Evolutionary conservation across 2,329 filamentous ascomycete species (phyloP).

Genomic region (Calonectria pauciramosa): DNA sequence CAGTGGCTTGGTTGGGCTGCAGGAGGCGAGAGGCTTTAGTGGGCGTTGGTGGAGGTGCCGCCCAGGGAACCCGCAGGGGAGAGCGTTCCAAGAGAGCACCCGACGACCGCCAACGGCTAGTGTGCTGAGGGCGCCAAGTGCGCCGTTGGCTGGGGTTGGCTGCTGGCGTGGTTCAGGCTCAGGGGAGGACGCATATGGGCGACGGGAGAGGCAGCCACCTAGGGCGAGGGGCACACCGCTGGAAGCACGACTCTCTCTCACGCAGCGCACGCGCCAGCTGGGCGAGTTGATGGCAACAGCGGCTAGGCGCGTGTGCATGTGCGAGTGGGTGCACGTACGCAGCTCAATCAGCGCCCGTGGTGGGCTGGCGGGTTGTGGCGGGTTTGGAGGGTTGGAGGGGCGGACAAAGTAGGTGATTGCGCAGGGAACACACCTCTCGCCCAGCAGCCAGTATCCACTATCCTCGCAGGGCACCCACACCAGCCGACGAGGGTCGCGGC

Average conservation of each 20-base stretch:
- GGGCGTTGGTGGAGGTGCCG: slow-evolving; percentile 12
- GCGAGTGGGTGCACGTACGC: slow-evolving; percentile 9
- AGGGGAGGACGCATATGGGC: slow-evolving; percentile 11
- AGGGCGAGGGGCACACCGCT: slow-evolving; percentile 4
- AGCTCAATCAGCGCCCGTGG: background rate
- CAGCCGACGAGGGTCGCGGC: slow-evolving; percentile 16
- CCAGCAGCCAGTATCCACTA: background rate
- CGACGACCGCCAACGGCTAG: slow-evolving; percentile 8
- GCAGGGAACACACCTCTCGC: background rate
- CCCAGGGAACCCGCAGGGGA: slow-evolving; percentile 9
- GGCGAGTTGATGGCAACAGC: background rate
- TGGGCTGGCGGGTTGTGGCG: background rate
- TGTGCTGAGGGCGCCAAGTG: slow-evolving; percentile 6
- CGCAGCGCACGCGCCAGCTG: background rate
- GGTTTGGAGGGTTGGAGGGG: background rate
- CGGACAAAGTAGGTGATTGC: background rate
- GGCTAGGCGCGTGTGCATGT: slow-evolving; percentile 4
- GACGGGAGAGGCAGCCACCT: slow-evolving; percentile 8
- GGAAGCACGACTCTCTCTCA: background rate
- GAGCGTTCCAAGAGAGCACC: background rate
- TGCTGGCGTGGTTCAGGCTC: slow-evolving; percentile 24
- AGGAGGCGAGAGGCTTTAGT: slow-evolving; percentile 7
- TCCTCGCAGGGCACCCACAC: slow-evolving; percentile 7
- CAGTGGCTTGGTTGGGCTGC: slow-evolving; percentile 9
- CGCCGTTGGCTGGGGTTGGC: slow-evolving; percentile 13